Percentiles rank a stretch among this genome's conserved stretches.
phyloP scores from a whole-genome alignment of 495 filamentous ascomycete genomes.

The Bathelium albidoporum region DNA sequence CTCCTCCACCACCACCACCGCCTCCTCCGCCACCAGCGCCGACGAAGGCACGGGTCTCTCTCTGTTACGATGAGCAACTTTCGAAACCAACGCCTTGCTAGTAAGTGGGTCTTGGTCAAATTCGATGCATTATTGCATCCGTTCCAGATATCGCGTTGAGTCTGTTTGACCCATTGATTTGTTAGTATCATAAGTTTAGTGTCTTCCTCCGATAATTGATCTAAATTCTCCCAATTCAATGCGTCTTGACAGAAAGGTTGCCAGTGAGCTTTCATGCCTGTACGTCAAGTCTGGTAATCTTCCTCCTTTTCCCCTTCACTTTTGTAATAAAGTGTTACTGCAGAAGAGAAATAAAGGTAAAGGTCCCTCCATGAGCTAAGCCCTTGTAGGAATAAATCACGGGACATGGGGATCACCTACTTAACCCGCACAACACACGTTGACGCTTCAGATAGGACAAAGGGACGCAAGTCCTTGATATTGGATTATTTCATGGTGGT shows the following conservation, averaged over 20 bases:
- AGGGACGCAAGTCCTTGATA: neutral
- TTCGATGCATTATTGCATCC: neutral
- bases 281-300: too few species aligned
- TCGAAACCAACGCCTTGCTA: neutral
- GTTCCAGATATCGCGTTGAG: neutral
- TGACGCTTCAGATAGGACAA: neutral
- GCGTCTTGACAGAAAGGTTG: too few species aligned
- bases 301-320: too few species aligned
- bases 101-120: neutral
- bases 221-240: too few species aligned
- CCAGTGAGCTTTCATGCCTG: too few species aligned
- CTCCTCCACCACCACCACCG: neutral
- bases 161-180: neutral
- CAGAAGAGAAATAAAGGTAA: too few species aligned
- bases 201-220: too few species aligned
- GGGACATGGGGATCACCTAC: neutral
- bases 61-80: neutral
- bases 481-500: slow-evolving; percentile 37
- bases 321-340: too few species aligned
- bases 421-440: neutral
- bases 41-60: neutral
- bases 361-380: too few species aligned
- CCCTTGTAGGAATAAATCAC: too few species aligned
- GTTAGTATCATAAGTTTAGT: too few species aligned
- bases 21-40: neutral